Evolutionary conservation across 139 green algal species (phyloP), one percentile per base, ranked within the genome.

Genomic region (Chlorella sp.): DNA sequence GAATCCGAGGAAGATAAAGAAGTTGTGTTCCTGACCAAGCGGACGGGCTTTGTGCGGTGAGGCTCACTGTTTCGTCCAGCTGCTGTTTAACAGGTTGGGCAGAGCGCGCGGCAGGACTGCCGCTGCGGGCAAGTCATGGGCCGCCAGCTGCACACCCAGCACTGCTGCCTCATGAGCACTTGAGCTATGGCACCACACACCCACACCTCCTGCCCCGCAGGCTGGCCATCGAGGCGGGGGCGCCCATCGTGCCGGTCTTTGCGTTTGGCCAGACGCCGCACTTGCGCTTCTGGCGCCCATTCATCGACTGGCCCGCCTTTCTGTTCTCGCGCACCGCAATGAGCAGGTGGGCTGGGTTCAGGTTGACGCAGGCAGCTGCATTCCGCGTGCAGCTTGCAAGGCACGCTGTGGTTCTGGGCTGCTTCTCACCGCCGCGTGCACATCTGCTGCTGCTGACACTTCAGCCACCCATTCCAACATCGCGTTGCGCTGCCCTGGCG

Each of bases 251-350:
- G 68, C 96, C 96, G 3, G 92, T 92, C 11, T 99, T 96, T 91
- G 88, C 90, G 0, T 98, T 99, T 83, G 96, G 96, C 30, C 96
- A 98, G 89, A 94, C 84, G 5, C 70, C 91, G 0, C 85, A 91
- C 5, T 98, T 94, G 89, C 86, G 51, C n/a, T 96, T 83, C 34
- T 82, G 63, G 56, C 75, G 87, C 4, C 87, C 83, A 20, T 83
- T 88, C 25, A 85, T 88, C 30, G 87, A 90, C 86, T 82, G 73
- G 73, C 83, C 73, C 1, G 39, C 28, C 34, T 51, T 28, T 13
- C n/a, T 87, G 18, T 26, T 87, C 16, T 65, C 83, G 6, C 41
- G 21, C 3, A 41, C n/a, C 9, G 67, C 39, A 25, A 72, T 86
- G 69, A 57, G 55, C 70, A 81, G 81, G 81, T 44, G 38, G 62